Conservation (phyloP, 192 early-diverging fungal species). For the Pilaira anomala region DNA sequence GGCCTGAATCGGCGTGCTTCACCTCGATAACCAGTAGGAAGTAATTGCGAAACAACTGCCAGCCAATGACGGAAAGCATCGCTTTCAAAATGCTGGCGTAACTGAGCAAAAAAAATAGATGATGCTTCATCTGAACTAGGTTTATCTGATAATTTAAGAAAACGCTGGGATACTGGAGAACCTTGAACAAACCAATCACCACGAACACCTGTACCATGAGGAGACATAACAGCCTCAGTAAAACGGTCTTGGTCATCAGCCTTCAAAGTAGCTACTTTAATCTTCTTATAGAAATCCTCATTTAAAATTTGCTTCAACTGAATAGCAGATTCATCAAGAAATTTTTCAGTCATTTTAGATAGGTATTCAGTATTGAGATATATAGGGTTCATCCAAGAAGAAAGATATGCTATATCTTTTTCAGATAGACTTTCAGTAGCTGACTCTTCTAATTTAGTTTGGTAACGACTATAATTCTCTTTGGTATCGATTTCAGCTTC, state of each 20-base stretch:
- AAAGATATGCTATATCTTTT: constrained; percentile 46
- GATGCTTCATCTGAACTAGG: constrained; percentile 19
- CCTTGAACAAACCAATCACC: constrained; percentile 59
- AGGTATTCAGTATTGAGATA: constrained; percentile 56
- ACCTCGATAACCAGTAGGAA: constrained; percentile 42
- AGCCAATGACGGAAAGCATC: constrained; percentile 63
- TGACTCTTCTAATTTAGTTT: constrained; percentile 18
- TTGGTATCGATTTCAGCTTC: constrained; percentile 36
- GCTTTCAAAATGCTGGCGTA: constrained; percentile 39
- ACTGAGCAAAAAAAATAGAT: constrained; percentile 21
- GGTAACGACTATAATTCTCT: constrained; percentile 35
- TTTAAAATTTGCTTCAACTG: constrained; percentile 64
- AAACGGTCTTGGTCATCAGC: constrained; percentile 54
- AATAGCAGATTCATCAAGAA: constrained; percentile 66
- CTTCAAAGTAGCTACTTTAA: constrained; percentile 33
- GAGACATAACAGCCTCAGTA: constrained; percentile 28
- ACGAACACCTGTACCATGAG: constrained; percentile 59
- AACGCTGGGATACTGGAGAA: constrained; percentile 66
- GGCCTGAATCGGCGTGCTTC: constrained; percentile 71
- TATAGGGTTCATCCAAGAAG: constrained; percentile 58
- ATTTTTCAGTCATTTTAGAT: constrained; percentile 54
- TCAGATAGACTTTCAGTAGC: constrained; percentile 37
- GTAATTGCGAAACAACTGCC: constrained; percentile 49
- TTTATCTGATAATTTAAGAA: constrained; percentile 41
- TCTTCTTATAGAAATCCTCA: constrained; percentile 28